Evolutionary conservation across 768 basidiomycete species (phyloP).

Genomic region (Suillus decipiens): DNA sequence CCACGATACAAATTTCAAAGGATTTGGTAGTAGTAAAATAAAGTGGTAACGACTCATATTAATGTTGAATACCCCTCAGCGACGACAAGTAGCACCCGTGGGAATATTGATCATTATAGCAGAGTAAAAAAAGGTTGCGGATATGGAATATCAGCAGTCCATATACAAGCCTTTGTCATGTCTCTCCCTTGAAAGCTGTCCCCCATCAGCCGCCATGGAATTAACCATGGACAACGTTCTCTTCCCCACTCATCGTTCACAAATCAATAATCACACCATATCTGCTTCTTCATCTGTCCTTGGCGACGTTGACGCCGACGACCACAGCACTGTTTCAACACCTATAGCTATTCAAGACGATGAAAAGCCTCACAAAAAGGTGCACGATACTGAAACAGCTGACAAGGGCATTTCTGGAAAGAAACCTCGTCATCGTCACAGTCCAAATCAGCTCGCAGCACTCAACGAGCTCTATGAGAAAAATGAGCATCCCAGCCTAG

Average conservation of each 20-base stretch:
- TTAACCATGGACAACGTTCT: conserved; percentile 27
- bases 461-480: conserved; percentile 79
- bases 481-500: conserved; percentile 73
- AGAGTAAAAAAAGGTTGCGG: conserved; percentile 37
- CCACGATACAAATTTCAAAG: neutral
- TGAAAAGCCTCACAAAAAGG: conserved; percentile 27
- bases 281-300: conserved; percentile 16
- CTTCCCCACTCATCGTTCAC: conserved; percentile 19
- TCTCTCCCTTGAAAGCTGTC: conserved; percentile 34
- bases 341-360: conserved; percentile 21
- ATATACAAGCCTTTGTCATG: conserved; percentile 43
- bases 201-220: conserved; percentile 27
- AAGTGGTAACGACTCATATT: neutral
- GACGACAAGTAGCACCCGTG: conserved; percentile 26
- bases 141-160: conserved; percentile 41
- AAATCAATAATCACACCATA: conserved; percentile 13
- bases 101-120: conserved; percentile 31
- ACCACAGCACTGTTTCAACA: neutral
- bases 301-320: conserved; percentile 1
- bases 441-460: conserved; percentile 68
- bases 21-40: neutral
- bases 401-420: conserved; percentile 40
- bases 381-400: conserved; percentile 23
- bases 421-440: conserved; percentile 81
- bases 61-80: conserved; percentile 5